Conservation (phyloP, 257 asterid genomes). For the Solanum ahanhuiri region DNA sequence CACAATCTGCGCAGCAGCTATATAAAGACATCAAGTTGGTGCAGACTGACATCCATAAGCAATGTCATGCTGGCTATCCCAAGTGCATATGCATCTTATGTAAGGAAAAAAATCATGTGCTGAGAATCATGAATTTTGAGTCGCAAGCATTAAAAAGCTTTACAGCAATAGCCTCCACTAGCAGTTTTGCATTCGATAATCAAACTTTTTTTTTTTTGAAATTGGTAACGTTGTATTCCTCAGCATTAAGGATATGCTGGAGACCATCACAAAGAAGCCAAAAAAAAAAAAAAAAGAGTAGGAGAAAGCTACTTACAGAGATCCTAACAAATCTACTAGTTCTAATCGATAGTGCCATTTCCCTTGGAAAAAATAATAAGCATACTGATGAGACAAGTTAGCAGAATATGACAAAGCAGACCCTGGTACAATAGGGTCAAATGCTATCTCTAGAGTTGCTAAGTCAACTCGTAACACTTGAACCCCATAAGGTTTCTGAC, state of each 20-base stretch:
- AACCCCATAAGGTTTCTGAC: neutral
- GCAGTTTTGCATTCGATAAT: neutral
- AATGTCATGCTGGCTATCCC: neutral
- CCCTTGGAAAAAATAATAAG: neutral
- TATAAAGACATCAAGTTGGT: neutral
- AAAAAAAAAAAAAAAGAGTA: neutral
- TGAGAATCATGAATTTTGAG: neutral
- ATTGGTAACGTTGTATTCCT: neutral
- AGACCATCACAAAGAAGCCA: neutral
- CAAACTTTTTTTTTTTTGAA: neutral
- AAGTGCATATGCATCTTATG: neutral
- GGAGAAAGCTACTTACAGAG: neutral
- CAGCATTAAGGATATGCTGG: neutral
- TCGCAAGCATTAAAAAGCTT: neutral
- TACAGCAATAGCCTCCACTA: neutral
- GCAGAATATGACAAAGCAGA: neutral
- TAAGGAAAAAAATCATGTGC: neutral
- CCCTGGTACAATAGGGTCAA: neutral
- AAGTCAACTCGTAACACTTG: neutral
- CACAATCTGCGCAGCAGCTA: neutral
- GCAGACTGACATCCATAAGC: neutral
- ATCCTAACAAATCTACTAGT: neutral
- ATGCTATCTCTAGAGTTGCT: neutral
- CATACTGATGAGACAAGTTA: neutral
- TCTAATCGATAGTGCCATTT: neutral